phyloP scores from a whole-genome alignment of 805 yeast species.

The Candida ficus region DNA sequence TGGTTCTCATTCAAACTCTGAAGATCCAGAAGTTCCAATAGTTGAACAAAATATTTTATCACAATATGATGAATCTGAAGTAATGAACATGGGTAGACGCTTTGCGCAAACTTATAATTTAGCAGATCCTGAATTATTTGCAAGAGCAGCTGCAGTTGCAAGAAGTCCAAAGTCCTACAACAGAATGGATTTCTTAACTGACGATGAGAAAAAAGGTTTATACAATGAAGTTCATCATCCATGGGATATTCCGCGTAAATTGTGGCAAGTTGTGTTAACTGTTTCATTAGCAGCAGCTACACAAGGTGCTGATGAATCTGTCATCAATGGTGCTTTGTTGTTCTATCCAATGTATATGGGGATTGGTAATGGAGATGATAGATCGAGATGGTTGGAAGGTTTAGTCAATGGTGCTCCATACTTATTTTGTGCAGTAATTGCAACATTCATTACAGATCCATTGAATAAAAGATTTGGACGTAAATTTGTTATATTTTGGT shows the following conservation, averaged over 20 bases:
- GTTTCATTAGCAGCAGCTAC: constrained; percentile 78
- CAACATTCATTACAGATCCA: constrained; percentile 62
- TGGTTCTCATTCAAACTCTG: constrained; percentile 3
- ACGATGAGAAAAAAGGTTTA: constrained; percentile 49
- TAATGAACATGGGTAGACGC: constrained; percentile 63
- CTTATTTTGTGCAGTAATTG: constrained; percentile 52
- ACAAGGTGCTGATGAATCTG: constrained; percentile 78
- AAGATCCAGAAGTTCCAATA: constrained; percentile 4
- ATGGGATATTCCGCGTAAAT: constrained; percentile 38
- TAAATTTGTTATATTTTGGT: constrained; percentile 60
- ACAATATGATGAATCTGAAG: constrained; percentile 57
- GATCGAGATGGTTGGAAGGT: constrained; percentile 56
- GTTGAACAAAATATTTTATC: constrained; percentile 38
- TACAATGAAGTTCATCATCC: constrained; percentile 41
- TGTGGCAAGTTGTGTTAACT: constrained; percentile 52
- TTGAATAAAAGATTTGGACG: constrained; percentile 55
- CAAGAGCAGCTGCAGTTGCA: constrained; percentile 63
- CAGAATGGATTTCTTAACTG: constrained; percentile 49
- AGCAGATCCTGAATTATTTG: constrained; percentile 46
- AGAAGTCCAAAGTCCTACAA: constrained; percentile 54
- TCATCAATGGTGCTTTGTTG: constrained; percentile 66
- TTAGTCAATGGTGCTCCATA: constrained; percentile 69
- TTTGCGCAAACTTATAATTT: constrained; percentile 53
- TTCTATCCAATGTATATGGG: constrained; percentile 56
- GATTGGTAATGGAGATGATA: constrained; percentile 38